Evolutionary conservation across 805 yeast species (phyloP), one percentile per base, ranked within the genome.

Genomic region (Kodamaea nitidulidarum): DNA sequence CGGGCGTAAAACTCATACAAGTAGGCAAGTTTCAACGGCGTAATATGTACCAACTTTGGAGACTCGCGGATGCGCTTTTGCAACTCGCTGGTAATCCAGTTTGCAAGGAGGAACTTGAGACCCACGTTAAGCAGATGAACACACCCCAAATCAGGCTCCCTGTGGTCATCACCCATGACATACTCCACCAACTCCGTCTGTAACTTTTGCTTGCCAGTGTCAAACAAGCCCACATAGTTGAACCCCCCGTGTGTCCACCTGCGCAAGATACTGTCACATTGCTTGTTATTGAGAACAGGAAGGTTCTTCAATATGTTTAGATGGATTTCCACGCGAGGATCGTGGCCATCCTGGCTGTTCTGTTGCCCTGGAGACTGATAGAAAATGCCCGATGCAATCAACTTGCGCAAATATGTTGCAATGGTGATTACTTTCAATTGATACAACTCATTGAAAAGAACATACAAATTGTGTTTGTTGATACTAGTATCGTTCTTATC

Each of bases 331-430:
- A 62, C 50, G 35, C 50, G 55, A 9, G 37, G 39, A 36, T 52
- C 60, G 52, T 68, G 70, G 36, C 81, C 81, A 18, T 62, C 68
- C 14, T 77, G 39, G 12, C 11, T 26, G n/a, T 32, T 40, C 2
- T 52, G 49, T 7, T 45, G 45, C 21, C 51, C 75, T 6, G 76
- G 70, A 3, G 69, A 62, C 3, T 55, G 45, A 58, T 84, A 87
- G 33, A 90, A 76, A 1, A 88, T 69, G 4, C 97, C 98, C 1
- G 93, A 80, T 7, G 96, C 87, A 32, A 91, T 88, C 26, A 90
- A 64, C 48, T 81, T 78, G 51, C 97, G 67, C 41, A 90, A 68
- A 52, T 91, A 91, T 1, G 84, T 73, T 1, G 84, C 78, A 11
- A 80, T 66, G 2, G 76, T 60, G 16, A 84, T 69, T 16, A 83